Conservation (phyloP, 805 yeast genomes). For the Priceomyces castillae region DNA sequence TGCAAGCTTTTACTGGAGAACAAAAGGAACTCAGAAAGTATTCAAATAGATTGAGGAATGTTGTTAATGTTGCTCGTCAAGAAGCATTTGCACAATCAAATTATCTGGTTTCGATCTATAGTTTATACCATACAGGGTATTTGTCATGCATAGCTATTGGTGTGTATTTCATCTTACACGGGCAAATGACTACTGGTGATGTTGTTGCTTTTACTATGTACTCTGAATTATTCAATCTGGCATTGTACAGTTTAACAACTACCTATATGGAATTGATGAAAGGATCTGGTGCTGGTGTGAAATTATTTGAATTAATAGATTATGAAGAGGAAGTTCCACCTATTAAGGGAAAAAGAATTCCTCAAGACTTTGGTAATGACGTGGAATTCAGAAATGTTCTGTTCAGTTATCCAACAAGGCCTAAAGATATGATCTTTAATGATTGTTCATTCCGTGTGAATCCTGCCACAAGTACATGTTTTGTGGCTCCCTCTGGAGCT, state of each 20-base stretch:
- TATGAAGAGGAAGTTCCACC: slow-evolving; percentile 35
- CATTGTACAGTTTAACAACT: slow-evolving; percentile 43
- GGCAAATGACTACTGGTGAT: slow-evolving; percentile 47
- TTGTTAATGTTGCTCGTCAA: slow-evolving; percentile 39
- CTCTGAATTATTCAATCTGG: slow-evolving; percentile 43
- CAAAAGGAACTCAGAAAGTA: slow-evolving; percentile 39
- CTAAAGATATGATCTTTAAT: slow-evolving; percentile 33
- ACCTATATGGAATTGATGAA: slow-evolving; percentile 47
- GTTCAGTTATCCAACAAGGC: slow-evolving; percentile 42
- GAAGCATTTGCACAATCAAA: slow-evolving; percentile 47
- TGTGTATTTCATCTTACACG: slow-evolving; percentile 39
- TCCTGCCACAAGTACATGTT: slow-evolving; percentile 38
- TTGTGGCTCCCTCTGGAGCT: slow-evolving; percentile 59
- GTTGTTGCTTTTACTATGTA: slow-evolving; percentile 47
- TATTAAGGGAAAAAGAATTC: slow-evolving; percentile 30
- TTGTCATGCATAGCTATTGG: slow-evolving; percentile 43
- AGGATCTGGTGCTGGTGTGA: slow-evolving; percentile 47
- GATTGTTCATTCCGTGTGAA: slow-evolving; percentile 37
- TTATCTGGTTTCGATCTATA: slow-evolving; percentile 41
- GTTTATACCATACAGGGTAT: slow-evolving; percentile 42
- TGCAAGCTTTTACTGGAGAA: slow-evolving; percentile 45
- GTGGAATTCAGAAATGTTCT: slow-evolving; percentile 38
- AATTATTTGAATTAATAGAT: slow-evolving; percentile 42
- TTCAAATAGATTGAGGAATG: slow-evolving; percentile 37
- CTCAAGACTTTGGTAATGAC: slow-evolving; percentile 22